Conservation (phyloP, 495 filamentous ascomycete genomes). For the Penicillium simplicissimum region DNA sequence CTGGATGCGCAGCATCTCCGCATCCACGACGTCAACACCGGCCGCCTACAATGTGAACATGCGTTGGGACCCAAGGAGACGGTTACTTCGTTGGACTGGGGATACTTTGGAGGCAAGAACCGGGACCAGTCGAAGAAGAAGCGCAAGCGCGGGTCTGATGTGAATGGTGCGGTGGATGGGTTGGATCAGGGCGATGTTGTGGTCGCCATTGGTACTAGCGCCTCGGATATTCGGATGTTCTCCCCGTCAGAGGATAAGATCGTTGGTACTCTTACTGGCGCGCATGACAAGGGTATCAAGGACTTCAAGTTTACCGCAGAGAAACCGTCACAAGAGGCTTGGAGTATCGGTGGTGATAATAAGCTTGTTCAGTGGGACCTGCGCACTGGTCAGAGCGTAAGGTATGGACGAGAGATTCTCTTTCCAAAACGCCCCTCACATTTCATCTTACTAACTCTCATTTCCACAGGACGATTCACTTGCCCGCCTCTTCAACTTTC, state of each 20-base stretch:
- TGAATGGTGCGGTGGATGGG: conserved; percentile 42
- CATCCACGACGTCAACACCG: conserved; percentile 60
- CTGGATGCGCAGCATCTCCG: conserved; percentile 60
- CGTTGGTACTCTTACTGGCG: conserved; percentile 50
- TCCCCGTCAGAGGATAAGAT: conserved; percentile 54
- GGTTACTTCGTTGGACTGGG: conserved; percentile 61
- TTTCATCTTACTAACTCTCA: neutral
- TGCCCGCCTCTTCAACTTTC: conserved; percentile 46
- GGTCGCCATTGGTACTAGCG: conserved; percentile 56
- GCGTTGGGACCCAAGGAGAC: conserved; percentile 50
- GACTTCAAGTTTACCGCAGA: conserved; percentile 58
- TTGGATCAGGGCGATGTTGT: conserved; percentile 46
- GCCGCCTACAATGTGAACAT: conserved; percentile 58
- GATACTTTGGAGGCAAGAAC: conserved; percentile 44
- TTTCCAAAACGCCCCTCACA: too few relatives aligned
- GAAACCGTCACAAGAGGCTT: conserved; percentile 45
- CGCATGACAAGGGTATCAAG: conserved; percentile 54
- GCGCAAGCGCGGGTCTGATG: conserved; percentile 52
- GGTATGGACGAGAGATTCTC: conserved; percentile 33
- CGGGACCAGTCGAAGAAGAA: conserved; percentile 55
- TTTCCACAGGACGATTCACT: conserved; percentile 44
- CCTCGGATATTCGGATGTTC: conserved; percentile 55
- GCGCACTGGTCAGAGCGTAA: conserved; percentile 44
- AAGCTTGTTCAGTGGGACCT: conserved; percentile 64
- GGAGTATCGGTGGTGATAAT: conserved; percentile 62